These are phyloP conservation scores for Entophlyctis luteolus DNA, from an alignment of 192 early-diverging fungal genomes.

Conservation along the genomic window DNA sequence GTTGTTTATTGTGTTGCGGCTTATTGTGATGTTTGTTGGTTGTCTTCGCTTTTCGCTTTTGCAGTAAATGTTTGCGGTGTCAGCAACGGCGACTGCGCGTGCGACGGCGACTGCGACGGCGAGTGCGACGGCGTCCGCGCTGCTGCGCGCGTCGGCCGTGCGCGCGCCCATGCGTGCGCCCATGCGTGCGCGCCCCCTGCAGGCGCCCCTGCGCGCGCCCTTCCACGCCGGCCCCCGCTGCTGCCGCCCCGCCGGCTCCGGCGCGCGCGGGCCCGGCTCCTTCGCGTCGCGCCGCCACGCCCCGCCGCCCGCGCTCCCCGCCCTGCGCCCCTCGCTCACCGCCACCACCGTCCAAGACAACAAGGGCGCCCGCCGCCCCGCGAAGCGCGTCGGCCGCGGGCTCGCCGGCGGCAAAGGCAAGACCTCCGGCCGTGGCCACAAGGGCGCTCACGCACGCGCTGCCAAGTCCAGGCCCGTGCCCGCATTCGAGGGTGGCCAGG, in stretches of 20 bases:
- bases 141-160: no score
- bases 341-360: constrained; percentile 30
- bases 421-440: constrained; percentile 85
- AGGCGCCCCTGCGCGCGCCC: neutral
- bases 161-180: neutral
- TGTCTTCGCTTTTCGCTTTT: no score
- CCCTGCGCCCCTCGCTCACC: neutral
- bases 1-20: no score
- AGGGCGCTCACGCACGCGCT: constrained; percentile 81
- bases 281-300: neutral
- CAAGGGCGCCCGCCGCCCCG: constrained; percentile 24
- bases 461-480: constrained; percentile 73
- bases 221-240: no score
- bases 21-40: no score
- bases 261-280: constrained; percentile 12
- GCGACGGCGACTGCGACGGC: neutral
- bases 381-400: constrained; percentile 50
- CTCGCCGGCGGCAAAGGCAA: constrained; percentile 80
- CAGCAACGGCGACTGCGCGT: neutral
- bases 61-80: no score
- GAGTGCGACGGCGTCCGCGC: neutral
- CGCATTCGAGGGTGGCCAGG: constrained; percentile 92
- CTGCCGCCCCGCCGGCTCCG: constrained; percentile 4
- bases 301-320: no score
- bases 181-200: neutral